A percentile compares a stretch with the other conserved stretches of the same genome.
Conservation (phyloP, 2,329 filamentous ascomycete species). For the Ambrosiella xylebori region DNA sequence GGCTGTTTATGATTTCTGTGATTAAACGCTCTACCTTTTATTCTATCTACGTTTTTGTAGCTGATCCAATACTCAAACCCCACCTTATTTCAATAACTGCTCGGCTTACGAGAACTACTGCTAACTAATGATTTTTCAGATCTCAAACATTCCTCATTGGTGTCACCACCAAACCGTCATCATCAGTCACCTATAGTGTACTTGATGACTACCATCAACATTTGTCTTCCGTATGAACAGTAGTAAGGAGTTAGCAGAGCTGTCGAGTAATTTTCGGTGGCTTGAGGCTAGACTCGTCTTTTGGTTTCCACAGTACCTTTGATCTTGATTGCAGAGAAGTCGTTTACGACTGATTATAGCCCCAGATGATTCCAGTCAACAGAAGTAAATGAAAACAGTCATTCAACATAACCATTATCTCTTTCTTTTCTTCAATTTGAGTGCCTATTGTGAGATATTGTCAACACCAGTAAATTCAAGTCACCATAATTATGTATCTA, state of each 20-base stretch:
- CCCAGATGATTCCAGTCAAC: no score
- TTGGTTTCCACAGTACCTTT: neutral
- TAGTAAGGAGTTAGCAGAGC: neutral
- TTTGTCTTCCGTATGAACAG: neutral
- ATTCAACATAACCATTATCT: neutral
- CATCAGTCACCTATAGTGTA: neutral
- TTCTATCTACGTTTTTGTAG: conserved; percentile 12
- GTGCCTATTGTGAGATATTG: no score
- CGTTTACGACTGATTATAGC: no score
- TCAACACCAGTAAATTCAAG: no score
- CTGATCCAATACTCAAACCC: conserved; percentile 10
- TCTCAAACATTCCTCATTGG: neutral
- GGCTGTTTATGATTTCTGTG: conserved; percentile 28
- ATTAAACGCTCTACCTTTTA: conserved; percentile 13
- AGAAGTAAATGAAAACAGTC: no score
- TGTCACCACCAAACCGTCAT: neutral
- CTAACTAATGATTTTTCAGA: conserved; percentile 9
- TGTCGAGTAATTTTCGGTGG: neutral
- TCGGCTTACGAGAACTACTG: neutral
- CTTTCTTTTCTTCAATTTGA: no score
- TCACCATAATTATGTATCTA: no score
- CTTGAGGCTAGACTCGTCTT: neutral
- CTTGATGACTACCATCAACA: neutral
- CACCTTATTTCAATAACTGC: conserved; percentile 1
- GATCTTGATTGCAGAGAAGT: neutral